Percentiles rank a stretch among this genome's conserved stretches.
phyloP scores from a whole-genome alignment of 805 yeast species.

The Candida multigemmis region DNA sequence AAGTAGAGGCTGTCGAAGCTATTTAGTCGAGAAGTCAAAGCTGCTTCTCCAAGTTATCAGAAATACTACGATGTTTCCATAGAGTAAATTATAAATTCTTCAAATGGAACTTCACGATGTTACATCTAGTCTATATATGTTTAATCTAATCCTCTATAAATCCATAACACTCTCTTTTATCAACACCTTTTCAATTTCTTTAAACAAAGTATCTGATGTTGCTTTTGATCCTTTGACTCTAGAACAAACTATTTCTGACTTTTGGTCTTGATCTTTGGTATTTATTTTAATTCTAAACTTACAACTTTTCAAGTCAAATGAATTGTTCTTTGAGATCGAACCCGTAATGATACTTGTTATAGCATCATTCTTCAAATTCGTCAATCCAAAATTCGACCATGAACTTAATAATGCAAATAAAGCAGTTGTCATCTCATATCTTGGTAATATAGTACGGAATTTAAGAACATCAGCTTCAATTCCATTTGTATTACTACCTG shows the following conservation, averaged over 20 bases:
- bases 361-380: slow-evolving; percentile 39
- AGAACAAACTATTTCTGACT: slow-evolving; percentile 49
- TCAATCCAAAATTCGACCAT: slow-evolving; percentile 67
- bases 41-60: too few relatives aligned
- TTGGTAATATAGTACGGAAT: slow-evolving; percentile 31
- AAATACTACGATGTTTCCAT: too few relatives aligned
- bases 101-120: too few relatives aligned
- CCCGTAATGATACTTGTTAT: slow-evolving; percentile 44
- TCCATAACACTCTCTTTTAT: slow-evolving; percentile 55
- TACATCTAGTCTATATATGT: too few relatives aligned
- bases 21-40: too few relatives aligned
- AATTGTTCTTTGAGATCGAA: slow-evolving; percentile 50
- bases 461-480: slow-evolving; percentile 20
- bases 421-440: slow-evolving; percentile 55
- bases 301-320: slow-evolving; percentile 55
- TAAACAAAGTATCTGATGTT: slow-evolving; percentile 49
- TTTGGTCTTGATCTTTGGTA: slow-evolving; percentile 27
- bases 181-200: slow-evolving; percentile 58
- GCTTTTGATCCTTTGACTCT: slow-evolving; percentile 59
- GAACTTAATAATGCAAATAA: slow-evolving; percentile 51
- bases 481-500: slow-evolving; percentile 17
- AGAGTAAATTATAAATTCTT: too few relatives aligned
- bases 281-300: slow-evolving; percentile 48
- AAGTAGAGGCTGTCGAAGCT: too few relatives aligned
- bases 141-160: slow-evolving; percentile 2